Conservation (phyloP, 225 moss, liverwort and hornwort species). For the Physcomitrium patens region DNA sequence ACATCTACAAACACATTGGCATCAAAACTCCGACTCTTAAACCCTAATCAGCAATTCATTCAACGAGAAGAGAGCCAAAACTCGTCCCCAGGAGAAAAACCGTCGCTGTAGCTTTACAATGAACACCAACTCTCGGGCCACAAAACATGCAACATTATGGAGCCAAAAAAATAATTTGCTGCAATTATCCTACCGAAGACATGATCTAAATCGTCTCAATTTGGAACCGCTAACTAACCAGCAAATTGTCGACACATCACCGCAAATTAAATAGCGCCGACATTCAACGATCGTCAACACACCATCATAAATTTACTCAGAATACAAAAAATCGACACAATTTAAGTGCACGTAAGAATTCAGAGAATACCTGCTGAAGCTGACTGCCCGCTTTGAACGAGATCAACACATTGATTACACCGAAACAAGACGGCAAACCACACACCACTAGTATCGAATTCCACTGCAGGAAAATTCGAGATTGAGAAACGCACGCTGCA, state of each 20-base stretch:
- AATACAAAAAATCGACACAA: background rate
- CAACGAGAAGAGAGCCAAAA: background rate
- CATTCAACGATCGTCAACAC: background rate
- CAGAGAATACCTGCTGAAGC: background rate
- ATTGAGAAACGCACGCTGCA: background rate
- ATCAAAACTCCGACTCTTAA: background rate
- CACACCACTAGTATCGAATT: background rate
- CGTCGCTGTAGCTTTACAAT: constrained; percentile 28
- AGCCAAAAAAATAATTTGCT: background rate
- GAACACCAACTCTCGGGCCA: constrained; percentile 30
- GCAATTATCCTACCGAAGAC: constrained; percentile 1
- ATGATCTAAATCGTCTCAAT: constrained; percentile 3
- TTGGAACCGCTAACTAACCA: background rate
- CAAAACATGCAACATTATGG: background rate
- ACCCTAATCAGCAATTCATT: constrained; percentile 35
- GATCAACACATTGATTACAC: background rate
- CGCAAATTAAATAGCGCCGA: background rate
- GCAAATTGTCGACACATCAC: too few species aligned
- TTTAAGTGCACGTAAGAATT: background rate
- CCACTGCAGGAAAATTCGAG: background rate
- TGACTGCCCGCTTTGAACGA: too few species aligned
- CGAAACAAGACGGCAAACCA: background rate
- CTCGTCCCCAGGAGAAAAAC: constrained; percentile 23
- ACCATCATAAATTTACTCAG: constrained; percentile 10
- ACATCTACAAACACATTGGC: background rate